Evolutionary conservation across 176 grass and related monocot genomes (phyloP).

Genomic region (Bothriochloa decipiens): DNA sequence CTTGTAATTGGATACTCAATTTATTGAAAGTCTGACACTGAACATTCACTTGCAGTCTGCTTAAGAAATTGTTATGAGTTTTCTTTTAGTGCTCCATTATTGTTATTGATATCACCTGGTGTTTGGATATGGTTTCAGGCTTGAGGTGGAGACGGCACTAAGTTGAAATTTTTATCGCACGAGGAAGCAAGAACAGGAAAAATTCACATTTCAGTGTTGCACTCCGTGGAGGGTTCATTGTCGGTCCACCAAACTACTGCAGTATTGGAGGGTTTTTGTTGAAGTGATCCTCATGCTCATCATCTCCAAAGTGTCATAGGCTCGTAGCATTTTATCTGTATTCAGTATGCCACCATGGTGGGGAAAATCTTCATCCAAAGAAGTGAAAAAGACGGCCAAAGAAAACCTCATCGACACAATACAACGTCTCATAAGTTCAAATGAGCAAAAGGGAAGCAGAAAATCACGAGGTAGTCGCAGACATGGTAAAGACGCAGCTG

Average conservation of each 20-base stretch:
- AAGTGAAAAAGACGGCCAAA: slow-evolving; percentile 86
- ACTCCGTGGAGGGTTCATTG: slow-evolving; percentile 22
- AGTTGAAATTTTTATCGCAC: not conserved
- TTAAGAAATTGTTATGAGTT: not conserved
- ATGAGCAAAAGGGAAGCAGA: slow-evolving; percentile 71
- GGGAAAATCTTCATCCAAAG: slow-evolving; percentile 95
- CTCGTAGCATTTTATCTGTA: slow-evolving; percentile 36
- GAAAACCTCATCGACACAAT: slow-evolving; percentile 91
- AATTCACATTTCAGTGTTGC: slow-evolving; percentile 16
- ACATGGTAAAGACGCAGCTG: slow-evolving; percentile 52
- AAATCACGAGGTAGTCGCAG: slow-evolving; percentile 68
- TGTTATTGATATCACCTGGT: slow-evolving; percentile 31
- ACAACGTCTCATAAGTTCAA: slow-evolving; percentile 82
- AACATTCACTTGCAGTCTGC: not conserved
- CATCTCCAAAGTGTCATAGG: slow-evolving; percentile 33
- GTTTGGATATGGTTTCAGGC: slow-evolving; percentile 38
- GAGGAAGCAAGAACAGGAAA: slow-evolving; percentile 21
- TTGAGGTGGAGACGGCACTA: slow-evolving; percentile 24
- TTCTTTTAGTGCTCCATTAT: slow-evolving; percentile 25
- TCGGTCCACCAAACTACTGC: not conserved
- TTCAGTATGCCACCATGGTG: slow-evolving; percentile 94
- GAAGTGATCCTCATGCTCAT: not conserved
- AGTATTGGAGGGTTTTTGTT: not conserved
- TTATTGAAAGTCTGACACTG: slow-evolving; percentile 10
- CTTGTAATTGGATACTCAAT: not conserved